A percentile compares a stretch with the other conserved stretches of the same genome.
Conservation (phyloP, 1,139 yeast species). For the Hemisphaericaspora lyxosophila region DNA sequence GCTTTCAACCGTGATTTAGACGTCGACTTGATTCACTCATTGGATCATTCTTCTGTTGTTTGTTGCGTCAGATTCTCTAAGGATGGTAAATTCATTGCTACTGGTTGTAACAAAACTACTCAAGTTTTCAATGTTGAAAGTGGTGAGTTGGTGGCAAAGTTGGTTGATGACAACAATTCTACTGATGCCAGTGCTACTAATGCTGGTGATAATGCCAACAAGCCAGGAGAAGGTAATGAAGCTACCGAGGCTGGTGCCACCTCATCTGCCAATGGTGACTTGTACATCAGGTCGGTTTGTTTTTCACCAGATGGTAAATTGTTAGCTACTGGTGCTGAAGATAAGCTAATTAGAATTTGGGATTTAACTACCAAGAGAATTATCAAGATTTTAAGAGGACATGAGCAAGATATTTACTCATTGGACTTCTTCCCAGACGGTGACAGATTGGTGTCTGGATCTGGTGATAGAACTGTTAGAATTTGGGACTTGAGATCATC, state of each 20-base stretch:
- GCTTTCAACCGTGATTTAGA: constrained; percentile 69
- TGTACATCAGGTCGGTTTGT: constrained; percentile 92
- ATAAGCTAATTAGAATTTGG: constrained; percentile 95
- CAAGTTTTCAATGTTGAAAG: constrained; percentile 92
- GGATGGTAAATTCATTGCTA: constrained; percentile 91
- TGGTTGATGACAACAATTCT: constrained; percentile 74
- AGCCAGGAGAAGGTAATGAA: constrained; percentile 19
- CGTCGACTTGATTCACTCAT: constrained; percentile 83
- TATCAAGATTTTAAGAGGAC: constrained; percentile 86
- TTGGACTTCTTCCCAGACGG: constrained; percentile 96
- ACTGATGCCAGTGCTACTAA: constrained; percentile 32
- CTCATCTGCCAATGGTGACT: constrained; percentile 64
- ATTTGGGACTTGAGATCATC: constrained; percentile 96
- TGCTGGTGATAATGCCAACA: constrained; percentile 28
- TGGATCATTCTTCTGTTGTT: constrained; percentile 91
- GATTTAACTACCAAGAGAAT: constrained; percentile 86
- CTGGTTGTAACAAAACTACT: constrained; percentile 96
- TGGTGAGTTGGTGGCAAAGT: constrained; percentile 84
- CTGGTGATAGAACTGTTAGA: constrained; percentile 95
- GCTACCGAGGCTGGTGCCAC: constrained; percentile 30
- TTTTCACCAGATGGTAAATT: constrained; percentile 96
- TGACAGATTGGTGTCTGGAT: constrained; percentile 88
- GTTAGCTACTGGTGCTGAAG: constrained; percentile 98
- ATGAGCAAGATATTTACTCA: constrained; percentile 96
- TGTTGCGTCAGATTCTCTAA: constrained; percentile 94